These are phyloP conservation scores for Geotrichum siamense DNA, from an alignment of 1,139 yeast genomes.

Conservation along the genomic window DNA sequence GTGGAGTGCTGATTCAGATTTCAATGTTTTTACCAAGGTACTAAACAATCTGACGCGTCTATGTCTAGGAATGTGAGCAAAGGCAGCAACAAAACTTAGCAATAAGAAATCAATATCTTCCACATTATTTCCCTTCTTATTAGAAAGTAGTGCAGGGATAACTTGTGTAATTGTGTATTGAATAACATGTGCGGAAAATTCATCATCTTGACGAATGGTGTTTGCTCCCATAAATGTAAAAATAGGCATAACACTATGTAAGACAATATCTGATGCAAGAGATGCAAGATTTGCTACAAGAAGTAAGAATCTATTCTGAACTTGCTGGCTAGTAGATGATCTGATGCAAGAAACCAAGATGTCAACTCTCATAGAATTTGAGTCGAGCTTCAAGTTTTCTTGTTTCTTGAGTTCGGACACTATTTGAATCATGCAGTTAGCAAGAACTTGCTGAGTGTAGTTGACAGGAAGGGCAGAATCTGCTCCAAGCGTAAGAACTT, in stretches of 20 bases:
- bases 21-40: constrained; percentile 69
- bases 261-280: constrained; percentile 80
- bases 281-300: constrained; percentile 85
- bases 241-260: constrained; percentile 97
- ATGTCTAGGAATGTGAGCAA: constrained; percentile 92
- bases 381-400: constrained; percentile 41
- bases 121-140: constrained; percentile 44
- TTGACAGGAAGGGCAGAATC: constrained; percentile 89
- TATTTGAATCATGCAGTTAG: constrained; percentile 73
- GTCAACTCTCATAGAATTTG: constrained; percentile 78
- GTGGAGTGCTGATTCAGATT: constrained; percentile 58
- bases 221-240: constrained; percentile 99
- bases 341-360: constrained; percentile 85
- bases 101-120: constrained; percentile 78
- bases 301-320: constrained; percentile 77
- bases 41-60: constrained; percentile 82
- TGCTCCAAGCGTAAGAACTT: constrained; percentile 77
- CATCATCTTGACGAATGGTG: constrained; percentile 93
- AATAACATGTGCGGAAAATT: constrained; percentile 83
- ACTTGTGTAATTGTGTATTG: constrained; percentile 88
- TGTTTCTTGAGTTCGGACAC: constrained; percentile 40
- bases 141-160: constrained; percentile 77
- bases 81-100: constrained; percentile 86
- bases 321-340: constrained; percentile 85
- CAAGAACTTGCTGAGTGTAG: constrained; percentile 85